A percentile compares a stretch with the other conserved stretches of the same genome.
These are phyloP conservation scores for Schizochytrium sp. DNA, from an alignment of 108 stramenopile species.

Conservation along the genomic window DNA sequence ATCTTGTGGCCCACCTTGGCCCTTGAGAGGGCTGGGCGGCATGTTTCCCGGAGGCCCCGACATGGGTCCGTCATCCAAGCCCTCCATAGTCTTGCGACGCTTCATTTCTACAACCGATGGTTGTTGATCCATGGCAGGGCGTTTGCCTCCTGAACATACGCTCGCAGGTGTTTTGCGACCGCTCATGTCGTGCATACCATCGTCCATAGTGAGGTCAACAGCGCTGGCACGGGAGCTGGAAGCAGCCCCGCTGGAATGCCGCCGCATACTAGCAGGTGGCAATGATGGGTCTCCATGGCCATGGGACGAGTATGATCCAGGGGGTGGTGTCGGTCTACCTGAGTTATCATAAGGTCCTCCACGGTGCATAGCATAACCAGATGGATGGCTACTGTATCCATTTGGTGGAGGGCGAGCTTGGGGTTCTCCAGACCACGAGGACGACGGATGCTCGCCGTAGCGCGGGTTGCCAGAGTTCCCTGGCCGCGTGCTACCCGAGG, in stretches of 20 bases:
- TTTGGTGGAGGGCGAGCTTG: too few relatives aligned
- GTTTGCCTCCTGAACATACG: conserved; percentile 4
- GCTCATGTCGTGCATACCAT: background rate
- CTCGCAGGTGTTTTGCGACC: conserved; percentile 20
- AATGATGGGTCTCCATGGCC: background rate
- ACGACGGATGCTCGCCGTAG: too few relatives aligned
- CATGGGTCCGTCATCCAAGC: background rate
- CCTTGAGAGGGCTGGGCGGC: background rate
- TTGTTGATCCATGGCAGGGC: background rate
- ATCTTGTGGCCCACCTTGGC: background rate
- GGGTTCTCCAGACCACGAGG: too few relatives aligned
- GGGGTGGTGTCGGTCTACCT: background rate
- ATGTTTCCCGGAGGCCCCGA: background rate
- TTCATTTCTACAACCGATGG: background rate
- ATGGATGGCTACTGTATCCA: too few relatives aligned
- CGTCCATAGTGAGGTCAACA: background rate
- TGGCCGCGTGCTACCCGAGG: too few relatives aligned
- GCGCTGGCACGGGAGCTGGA: conserved; percentile 2
- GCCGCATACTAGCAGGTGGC: background rate
- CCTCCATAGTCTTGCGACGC: conserved; percentile 23
- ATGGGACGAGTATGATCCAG: background rate
- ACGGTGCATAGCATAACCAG: too few relatives aligned
- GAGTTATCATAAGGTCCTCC: too few relatives aligned
- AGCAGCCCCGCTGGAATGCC: conserved; percentile 22
- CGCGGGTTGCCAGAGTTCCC: too few relatives aligned